A percentile compares a stretch with the other conserved stretches of the same genome.
Conservation (phyloP, 2,329 filamentous ascomycete species). For the Shiraia bambusicola region DNA sequence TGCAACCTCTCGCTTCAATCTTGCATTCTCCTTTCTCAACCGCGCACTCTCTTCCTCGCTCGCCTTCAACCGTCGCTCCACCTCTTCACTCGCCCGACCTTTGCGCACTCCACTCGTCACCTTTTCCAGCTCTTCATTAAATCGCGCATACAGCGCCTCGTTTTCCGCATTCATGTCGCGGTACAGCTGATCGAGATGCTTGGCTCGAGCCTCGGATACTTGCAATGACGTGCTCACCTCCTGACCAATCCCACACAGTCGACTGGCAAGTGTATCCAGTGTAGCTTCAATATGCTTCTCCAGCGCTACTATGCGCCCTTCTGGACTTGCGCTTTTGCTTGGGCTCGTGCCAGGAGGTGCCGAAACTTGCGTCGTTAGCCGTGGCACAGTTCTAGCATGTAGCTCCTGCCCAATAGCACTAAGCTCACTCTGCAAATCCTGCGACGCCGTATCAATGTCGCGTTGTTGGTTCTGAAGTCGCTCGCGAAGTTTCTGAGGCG, state of each 20-base stretch:
- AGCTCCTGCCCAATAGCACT: constrained; percentile 80
- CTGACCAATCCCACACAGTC: constrained; percentile 56
- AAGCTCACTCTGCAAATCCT: constrained; percentile 71
- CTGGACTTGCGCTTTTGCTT: constrained; percentile 43
- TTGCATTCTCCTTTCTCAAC: constrained; percentile 81
- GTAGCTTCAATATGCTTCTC: constrained; percentile 64
- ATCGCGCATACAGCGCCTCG: constrained; percentile 85
- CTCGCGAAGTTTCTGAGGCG: constrained; percentile 71
- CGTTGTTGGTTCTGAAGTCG: constrained; percentile 80
- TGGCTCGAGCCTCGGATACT: constrained; percentile 75
- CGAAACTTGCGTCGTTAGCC: constrained; percentile 37
- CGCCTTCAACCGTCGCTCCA: constrained; percentile 70
- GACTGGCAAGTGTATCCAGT: constrained; percentile 36
- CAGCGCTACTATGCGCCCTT: constrained; percentile 63
- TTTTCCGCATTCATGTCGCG: constrained; percentile 88
- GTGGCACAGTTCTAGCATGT: constrained; percentile 46
- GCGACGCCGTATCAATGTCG: constrained; percentile 69
- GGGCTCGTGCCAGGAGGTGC: constrained; percentile 24
- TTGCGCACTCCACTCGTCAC: constrained; percentile 71
- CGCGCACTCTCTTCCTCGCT: constrained; percentile 74
- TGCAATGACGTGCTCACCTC: constrained; percentile 73
- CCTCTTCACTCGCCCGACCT: constrained; percentile 76
- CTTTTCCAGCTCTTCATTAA: constrained; percentile 86
- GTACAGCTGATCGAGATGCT: constrained; percentile 84
- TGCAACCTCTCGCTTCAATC: constrained; percentile 78